Base-by-base conservation (phyloP, 2,329 filamentous ascomycete species). In the Rutstroemia sydowiana region DNA sequence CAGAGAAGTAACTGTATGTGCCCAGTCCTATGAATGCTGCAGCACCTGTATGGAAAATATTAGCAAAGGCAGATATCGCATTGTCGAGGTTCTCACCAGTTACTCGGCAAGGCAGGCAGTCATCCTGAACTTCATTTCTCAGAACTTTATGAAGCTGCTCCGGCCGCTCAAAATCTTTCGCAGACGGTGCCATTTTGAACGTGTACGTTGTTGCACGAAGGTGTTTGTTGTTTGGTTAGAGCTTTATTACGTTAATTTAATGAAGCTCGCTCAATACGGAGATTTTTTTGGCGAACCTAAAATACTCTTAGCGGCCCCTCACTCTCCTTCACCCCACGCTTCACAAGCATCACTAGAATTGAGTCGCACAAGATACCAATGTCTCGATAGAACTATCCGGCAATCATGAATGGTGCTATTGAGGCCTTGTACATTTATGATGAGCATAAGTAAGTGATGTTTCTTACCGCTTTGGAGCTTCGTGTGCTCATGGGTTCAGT, bases 351-450 rank as follows among this genome's bases (percentile, higher is more conserved):
- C n/a, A 20, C 37, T 13, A 41, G 36, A 13, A 34, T 20, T 23
- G 16, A 31, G 13, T 3, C 26, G 20, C 26, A 45, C 28, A 48
- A 48, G 26, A 32, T 36, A 45, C 42, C 55, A 46, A 60, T 61
- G 55, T 56, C 11, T 55, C 53, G 44, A 52, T 56, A 54, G 36
- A 54, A 26, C 21, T 28, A 36, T 32, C 44, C 23, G 39, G 45
- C 52, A 51, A 83, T 70, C 68, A 92, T 91, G 87, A 88, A 80
- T 73, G 83, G 88, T 73, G 82, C 87, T 67, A 87, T 98, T 66
- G 92, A 97, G 76, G 93, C 92, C 68, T 77, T 98, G 65, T 92
- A 97, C 75, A 90, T 98, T 68, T 96, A 87, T 71, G 91, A 97
- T 79, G 91, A 96, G 75, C 83, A 91, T 72, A 89, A 91, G 91